Conservation (phyloP, 768 basidiomycete genomes). For the Suillus weaverae region DNA sequence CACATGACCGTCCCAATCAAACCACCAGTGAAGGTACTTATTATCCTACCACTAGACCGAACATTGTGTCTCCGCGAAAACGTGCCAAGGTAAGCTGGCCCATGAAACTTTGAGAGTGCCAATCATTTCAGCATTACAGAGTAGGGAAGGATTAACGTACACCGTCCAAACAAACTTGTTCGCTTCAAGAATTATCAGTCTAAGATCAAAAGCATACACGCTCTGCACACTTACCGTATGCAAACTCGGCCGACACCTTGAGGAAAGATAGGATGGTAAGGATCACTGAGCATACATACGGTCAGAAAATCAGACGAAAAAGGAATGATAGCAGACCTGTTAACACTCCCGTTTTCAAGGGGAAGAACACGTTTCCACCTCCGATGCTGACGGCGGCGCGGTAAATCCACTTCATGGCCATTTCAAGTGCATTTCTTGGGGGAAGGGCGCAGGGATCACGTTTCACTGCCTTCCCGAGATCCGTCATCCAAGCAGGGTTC, state of each 20-base stretch:
- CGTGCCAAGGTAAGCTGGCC: slow-evolving; percentile 70
- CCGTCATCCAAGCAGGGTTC: slow-evolving; percentile 40
- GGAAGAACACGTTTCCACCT: slow-evolving; percentile 64
- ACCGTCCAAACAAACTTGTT: slow-evolving; percentile 73
- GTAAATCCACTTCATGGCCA: slow-evolving; percentile 47
- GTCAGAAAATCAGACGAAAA: neutral
- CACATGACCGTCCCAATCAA: slow-evolving; percentile 65
- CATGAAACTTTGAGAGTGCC: slow-evolving; percentile 53
- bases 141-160: slow-evolving; percentile 36
- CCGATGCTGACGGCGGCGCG: slow-evolving; percentile 39
- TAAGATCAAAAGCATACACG: slow-evolving; percentile 9
- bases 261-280: slow-evolving; percentile 63
- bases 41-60: slow-evolving; percentile 59
- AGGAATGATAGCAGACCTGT: slow-evolving; percentile 42
- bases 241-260: slow-evolving; percentile 52
- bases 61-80: slow-evolving; percentile 75
- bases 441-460: slow-evolving; percentile 78
- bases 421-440: slow-evolving; percentile 60
- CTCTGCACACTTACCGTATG: slow-evolving; percentile 50
- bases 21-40: slow-evolving; percentile 67
- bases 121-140: neutral
- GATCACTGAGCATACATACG: slow-evolving; percentile 39
- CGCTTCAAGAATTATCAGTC: slow-evolving; percentile 34
- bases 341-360: slow-evolving; percentile 68
- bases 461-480: slow-evolving; percentile 55